phyloP scores from a whole-genome alignment of 208 protist genomes.

The Acanthamoeba sp. region DNA sequence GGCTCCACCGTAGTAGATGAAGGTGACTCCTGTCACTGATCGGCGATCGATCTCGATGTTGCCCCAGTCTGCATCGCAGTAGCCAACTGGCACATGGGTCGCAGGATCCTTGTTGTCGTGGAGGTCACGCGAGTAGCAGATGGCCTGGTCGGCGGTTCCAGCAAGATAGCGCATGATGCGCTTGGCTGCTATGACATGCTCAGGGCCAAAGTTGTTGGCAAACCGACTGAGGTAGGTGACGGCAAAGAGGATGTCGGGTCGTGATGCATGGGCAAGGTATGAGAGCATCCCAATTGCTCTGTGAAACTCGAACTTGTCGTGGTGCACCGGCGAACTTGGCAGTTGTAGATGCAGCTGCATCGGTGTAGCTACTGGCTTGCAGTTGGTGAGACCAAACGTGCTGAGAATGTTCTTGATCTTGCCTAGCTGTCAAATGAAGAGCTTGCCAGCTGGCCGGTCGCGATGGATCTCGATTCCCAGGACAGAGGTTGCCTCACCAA shows the following conservation, averaged over 20 bases:
- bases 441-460: not conserved
- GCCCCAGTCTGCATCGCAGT: slow-evolving; percentile 10
- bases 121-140: not conserved
- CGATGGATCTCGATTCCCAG: not conserved
- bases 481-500: not conserved
- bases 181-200: not conserved
- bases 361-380: not conserved
- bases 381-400: not conserved
- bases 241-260: slow-evolving; percentile 16
- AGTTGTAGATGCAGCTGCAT: not conserved
- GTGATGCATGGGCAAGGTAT: not conserved
- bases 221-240: not conserved
- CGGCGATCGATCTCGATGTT: no score
- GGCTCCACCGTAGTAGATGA: no score
- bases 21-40: no score
- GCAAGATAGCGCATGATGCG: not conserved
- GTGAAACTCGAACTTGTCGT: no score
- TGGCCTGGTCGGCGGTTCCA: not conserved
- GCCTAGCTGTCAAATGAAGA: not conserved
- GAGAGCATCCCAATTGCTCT: not conserved
- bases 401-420: not conserved
- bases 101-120: not conserved
- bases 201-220: not conserved
- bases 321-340: no score
- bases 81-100: not conserved